Evolutionary conservation across 768 basidiomycete species (phyloP).

Genomic region (Leccinellum luteum): DNA sequence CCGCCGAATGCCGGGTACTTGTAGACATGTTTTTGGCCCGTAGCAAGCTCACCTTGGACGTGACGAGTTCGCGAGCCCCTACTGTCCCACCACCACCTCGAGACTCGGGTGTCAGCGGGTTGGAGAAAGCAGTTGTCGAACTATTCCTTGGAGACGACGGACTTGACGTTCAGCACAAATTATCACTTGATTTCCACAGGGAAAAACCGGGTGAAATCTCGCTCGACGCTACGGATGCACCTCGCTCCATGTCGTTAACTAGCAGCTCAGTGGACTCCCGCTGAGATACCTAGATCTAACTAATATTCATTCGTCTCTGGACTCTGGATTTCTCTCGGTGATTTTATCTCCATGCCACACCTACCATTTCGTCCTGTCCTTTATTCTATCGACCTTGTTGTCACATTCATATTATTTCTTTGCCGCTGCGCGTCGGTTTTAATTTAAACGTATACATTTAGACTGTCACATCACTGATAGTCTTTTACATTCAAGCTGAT

Average conservation of each 20-base stretch:
- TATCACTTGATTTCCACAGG: background rate
- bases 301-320: background rate
- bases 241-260: background rate
- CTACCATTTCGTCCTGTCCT: slow-evolving; percentile 12
- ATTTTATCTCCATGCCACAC: slow-evolving; percentile 7
- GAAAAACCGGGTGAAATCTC: slow-evolving; percentile 2
- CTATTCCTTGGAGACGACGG: slow-evolving; percentile 34
- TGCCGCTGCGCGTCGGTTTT: slow-evolving; percentile 14
- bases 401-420: slow-evolving; percentile 13
- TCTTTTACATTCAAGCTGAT: background rate
- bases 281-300: slow-evolving; percentile 15
- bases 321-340: slow-evolving; percentile 8
- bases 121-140: slow-evolving; percentile 55
- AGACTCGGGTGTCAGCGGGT: slow-evolving; percentile 21
- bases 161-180: background rate
- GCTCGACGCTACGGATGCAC: background rate
- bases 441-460: slow-evolving; percentile 14
- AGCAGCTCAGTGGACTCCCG: slow-evolving; percentile 1
- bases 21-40: slow-evolving; percentile 79
- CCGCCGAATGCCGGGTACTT: slow-evolving; percentile 82
- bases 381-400: slow-evolving; percentile 11
- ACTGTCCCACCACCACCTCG: slow-evolving; percentile 37
- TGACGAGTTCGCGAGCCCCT: slow-evolving; percentile 28
- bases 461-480: background rate
- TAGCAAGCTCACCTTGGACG: slow-evolving; percentile 42